Percentiles rank a stretch among this genome's conserved stretches.
These are phyloP conservation scores for Talaromyces stipitatus DNA, from an alignment of 495 filamentous ascomycete genomes.

Conservation along the genomic window DNA sequence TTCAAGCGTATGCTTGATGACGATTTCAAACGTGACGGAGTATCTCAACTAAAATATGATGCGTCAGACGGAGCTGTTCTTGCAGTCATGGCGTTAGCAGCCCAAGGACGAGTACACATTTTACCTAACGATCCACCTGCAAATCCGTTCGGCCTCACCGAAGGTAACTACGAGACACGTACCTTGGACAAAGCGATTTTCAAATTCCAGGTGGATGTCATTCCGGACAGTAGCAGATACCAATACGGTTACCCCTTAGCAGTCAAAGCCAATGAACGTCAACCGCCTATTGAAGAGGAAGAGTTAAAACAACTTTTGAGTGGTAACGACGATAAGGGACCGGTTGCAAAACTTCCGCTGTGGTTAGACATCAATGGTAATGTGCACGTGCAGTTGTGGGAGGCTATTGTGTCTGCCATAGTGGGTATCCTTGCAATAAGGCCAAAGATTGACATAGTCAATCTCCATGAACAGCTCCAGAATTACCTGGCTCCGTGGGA, in stretches of 20 bases:
- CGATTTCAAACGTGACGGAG: conserved; percentile 32
- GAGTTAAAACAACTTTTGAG: not conserved
- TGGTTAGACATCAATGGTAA: conserved; percentile 74
- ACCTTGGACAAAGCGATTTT: conserved; percentile 59
- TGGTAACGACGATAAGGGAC: not conserved
- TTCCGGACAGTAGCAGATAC: conserved; percentile 50
- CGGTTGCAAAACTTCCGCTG: conserved; percentile 47
- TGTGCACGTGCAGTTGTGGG: conserved; percentile 57
- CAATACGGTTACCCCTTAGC: conserved; percentile 50
- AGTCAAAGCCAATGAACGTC: not conserved
- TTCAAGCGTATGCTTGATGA: conserved; percentile 55
- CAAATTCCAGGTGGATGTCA: conserved; percentile 53
- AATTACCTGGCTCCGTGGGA: not conserved
- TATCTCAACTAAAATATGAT: conserved; percentile 21
- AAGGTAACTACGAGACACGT: conserved; percentile 64
- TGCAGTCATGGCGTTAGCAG: conserved; percentile 60
- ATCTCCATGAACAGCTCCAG: not conserved
- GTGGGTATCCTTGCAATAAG: conserved; percentile 51
- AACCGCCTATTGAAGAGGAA: not conserved
- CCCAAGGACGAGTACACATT: conserved; percentile 48
- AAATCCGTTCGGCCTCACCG: conserved; percentile 63
- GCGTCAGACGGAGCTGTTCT: conserved; percentile 60
- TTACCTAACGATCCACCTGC: conserved; percentile 49
- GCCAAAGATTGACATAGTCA: conserved; percentile 42
- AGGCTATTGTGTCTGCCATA: conserved; percentile 50